Evolutionary conservation across 148 eudicot genomes (phyloP), one percentile per base, ranked within the genome.

Genomic region (Arbutus unedo): DNA sequence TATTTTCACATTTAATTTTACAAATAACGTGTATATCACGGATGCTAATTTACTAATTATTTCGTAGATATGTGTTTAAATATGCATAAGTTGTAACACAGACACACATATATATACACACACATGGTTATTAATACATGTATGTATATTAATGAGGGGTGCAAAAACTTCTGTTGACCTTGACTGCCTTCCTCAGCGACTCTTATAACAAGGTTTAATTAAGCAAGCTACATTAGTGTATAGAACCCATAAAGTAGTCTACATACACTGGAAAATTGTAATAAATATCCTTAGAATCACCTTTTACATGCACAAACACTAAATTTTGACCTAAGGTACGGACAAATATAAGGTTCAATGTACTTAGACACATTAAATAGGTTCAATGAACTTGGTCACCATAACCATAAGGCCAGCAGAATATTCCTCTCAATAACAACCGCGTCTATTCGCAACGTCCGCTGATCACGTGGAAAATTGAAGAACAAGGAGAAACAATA

Each of bases 361-460:
- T 75, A 88, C 19, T 66, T 67, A 76, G 90, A 86, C 87, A 66
- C 47, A 45, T 74, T 4, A 31, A 31, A 11, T 59, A 74, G 85
- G 57, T 84, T 72, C 87, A 82, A 71, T 77, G 88, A 82, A 88
- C 79, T 8, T 88, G 25, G 90, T 79, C 88, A 57, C 16, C 47
- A 4, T 18, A 53, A 57, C 16, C 47, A 4, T 18, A 53, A 3
- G 25, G 53, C 25, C n/a, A 15, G 10, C 0, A 31, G 38, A 31
- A 1, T 54, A 15, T 50, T 2, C 54, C 54, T 50, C 64, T 57
- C 21, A 57, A 57, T 57, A 31, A 31, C 38, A 70, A 41, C 74
- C 4, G 60, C 79, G 44, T 76, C 62, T 23, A 76, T 53, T 53
- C 79, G 43, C 62, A 25, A 54, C 15, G 62, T 77, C 47, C 8